Base-by-base conservation (phyloP, 2,329 filamentous ascomycete genomes). In the Taxawa tesnikishii region DNA sequence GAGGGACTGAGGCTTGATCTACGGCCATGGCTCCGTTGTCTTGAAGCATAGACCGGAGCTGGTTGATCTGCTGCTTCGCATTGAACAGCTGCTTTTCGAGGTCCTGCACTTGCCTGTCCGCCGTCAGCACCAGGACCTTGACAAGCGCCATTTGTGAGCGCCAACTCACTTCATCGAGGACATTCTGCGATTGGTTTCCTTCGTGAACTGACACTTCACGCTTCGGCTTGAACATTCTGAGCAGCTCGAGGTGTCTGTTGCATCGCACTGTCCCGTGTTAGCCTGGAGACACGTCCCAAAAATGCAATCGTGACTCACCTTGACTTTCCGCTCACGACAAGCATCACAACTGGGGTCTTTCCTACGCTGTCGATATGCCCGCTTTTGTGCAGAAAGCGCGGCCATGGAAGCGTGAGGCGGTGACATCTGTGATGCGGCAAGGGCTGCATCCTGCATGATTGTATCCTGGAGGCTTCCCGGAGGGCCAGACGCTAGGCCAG, bases 331-430 rank as follows among this genome's bases (percentile, higher is more conserved):
- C 51, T 98, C 90, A 38, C 90, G 74, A 54, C 90, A 98, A 31
- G 90, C 90, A 63, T 98, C 90, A 56, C 90, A 98, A 50, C 85
- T 96, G 1, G 90, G 90, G 48, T 98, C 90, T 53, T 98, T 98
- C 45, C 90, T 73, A 43, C 90, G 70, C 55, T 98, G 90, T 15
- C 90, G 76, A 61, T 96, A 98, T 3, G 90, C 88, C 51, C 90
- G 70, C 57, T 96, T 96, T 55, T 93, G 84, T 18, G 80, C 73
- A 44, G 82, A 79, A 42, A 72, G 55, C 45, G 65, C 67, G 23
- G 68, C 62, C 15, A 63, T 56, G 15, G 51, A 55, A 29, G 51
- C 58, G 44, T 49, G 58, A 28, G 43, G 58, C 19, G 43, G 62
- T 34, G 47, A 63, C 45, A 58, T 58, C 41, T 47, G 34, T 13